Conservation (phyloP, 2,329 filamentous ascomycete species). For the Fusarium sp. region DNA sequence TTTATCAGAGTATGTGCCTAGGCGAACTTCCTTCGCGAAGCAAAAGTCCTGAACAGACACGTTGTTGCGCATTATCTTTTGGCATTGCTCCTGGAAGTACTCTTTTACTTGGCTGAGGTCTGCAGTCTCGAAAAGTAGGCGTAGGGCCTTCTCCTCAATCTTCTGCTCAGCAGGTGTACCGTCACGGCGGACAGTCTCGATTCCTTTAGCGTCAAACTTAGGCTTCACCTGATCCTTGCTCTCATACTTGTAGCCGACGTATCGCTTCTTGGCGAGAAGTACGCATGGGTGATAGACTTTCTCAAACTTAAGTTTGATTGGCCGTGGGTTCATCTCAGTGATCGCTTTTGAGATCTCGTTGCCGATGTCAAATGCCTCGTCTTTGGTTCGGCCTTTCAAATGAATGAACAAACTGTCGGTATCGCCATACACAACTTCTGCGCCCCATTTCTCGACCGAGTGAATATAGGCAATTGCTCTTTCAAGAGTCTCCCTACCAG, state of each 20-base stretch:
- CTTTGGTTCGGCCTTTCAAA: conserved; percentile 85
- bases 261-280: conserved; percentile 94
- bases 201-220: conserved; percentile 97
- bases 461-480: conserved; percentile 94
- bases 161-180: conserved; percentile 96
- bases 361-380: conserved; percentile 91
- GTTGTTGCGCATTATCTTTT: conserved; percentile 89
- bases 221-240: conserved; percentile 78
- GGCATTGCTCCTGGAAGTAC: conserved; percentile 91
- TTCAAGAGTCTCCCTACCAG: conserved; percentile 92
- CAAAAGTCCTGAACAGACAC: conserved; percentile 96
- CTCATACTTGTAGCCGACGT: conserved; percentile 98
- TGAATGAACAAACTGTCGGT: conserved; percentile 95
- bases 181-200: conserved; percentile 95
- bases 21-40: conserved; percentile 90
- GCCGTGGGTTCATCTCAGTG: conserved; percentile 89
- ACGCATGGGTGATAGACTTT: conserved; percentile 98
- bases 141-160: conserved; percentile 92
- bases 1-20: conserved; percentile 84
- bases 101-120: conserved; percentile 89
- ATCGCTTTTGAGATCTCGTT: conserved; percentile 90
- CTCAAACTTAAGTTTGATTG: conserved; percentile 96
- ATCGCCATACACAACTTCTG: conserved; percentile 97
- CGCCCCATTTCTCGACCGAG: conserved; percentile 85
- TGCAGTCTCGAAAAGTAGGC: conserved; percentile 87